Evolutionary conservation across 2,329 filamentous ascomycete genomes (phyloP), one percentile per base, ranked within the genome.

Genomic region (Xylariomycetidae sp.): DNA sequence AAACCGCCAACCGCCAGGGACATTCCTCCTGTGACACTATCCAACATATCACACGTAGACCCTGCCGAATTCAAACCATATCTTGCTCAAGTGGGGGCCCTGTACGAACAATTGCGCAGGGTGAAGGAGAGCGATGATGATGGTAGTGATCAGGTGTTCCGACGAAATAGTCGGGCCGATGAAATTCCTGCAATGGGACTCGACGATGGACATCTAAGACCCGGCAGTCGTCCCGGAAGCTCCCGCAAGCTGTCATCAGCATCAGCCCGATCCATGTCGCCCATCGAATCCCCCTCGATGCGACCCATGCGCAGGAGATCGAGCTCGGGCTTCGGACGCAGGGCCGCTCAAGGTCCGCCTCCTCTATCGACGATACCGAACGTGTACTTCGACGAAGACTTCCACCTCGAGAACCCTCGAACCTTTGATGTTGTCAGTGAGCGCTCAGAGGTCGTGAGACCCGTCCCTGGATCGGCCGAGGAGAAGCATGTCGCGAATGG

Each of bases 391-490:
- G 92, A 97, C 34, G 85, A 94, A 20, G 82, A 88, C 49, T 98
- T 98, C 48, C 90, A 88, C 50, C 74, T 98, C 6, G 92, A 98
- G 55, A 97, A 98, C 43, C 92, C 92, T 0, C 79, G 92, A 31
- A 97, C 85, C 0, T 98, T 98, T 56, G 92, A 98, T 56, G 80
- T 97, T 16, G 89, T 98, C 11, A 97, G 89, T 54, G 92, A 98
- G 60, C 77, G 88, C 39, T 95, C 92, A 9, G 90, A 97, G 58
- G 87, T 98, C n/a, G 83, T 97, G n/a, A 76, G 81, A 15, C 75
- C 80, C 6, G 67, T 72, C 2, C 70, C 76, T 4, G 70, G 69
- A 30, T 69, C 67, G 18, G 55, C 54, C 25, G 69, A 79, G 41
- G 72, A 80, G 16, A 71, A 74, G 16, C 68, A 64, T 22, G 60